Evolutionary conservation across 2,329 filamentous ascomycete species (phyloP), one percentile per base, ranked within the genome.

Genomic region (Xylariaceae sp.): DNA sequence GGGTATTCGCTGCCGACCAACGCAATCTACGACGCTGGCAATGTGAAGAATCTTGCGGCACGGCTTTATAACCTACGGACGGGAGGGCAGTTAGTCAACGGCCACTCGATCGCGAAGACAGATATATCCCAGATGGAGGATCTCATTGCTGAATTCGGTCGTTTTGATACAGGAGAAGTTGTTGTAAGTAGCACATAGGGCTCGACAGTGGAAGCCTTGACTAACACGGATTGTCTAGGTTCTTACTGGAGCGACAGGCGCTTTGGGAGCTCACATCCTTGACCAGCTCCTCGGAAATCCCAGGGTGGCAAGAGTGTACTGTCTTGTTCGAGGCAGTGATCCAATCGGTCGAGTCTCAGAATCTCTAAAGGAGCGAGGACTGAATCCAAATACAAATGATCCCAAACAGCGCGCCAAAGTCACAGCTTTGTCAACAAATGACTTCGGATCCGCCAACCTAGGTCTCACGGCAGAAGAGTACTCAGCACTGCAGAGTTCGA

Each of bases 91-190:
- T 35, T 50, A 11, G 43, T 49, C 12, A 47, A 53, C 25, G 39
- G 41, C 4, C 34, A 49, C 16, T 34, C 34, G 8, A 14, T 22
- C 40, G 29, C 40, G 60, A 40, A 40, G 65, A 35, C 76, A 73
- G 54, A 65, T n/a, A 47, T 55, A 33, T 8, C 29, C 10, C 48
- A 44, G 34, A 60, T 59, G 57, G 48, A 55, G 21, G 57, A 64
- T 2, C 57, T 80, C 38, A 71, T 77, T 12, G 56, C 69, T 6
- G 64, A 72, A 43, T 75, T 74, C 47, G 67, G 72, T 12, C 52
- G 55, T 2, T 77, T 76, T 50, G 47, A 59, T n/a, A 20, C 39
- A 4, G 45, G 46, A 32, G 47, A 50, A 16, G 51, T 55, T 19
- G 44, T 51, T 10, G 55, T 62, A 56, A 58, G 58, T 40, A 8